Evolutionary conservation across 176 grass and related monocot species (phyloP).

Genomic region (Lolium rigidum): DNA sequence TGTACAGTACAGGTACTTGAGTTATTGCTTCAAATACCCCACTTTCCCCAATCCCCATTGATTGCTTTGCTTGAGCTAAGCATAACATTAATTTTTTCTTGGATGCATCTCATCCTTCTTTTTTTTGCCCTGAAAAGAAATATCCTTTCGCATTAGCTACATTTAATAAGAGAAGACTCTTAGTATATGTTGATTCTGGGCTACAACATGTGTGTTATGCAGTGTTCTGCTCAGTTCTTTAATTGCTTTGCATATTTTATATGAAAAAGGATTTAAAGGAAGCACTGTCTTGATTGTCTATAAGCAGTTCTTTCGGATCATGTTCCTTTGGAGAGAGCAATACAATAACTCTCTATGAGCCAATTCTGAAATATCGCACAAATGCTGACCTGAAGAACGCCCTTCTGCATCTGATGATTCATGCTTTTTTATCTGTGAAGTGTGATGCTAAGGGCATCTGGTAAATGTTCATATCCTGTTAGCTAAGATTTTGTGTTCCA

Average conservation of each 20-base stretch:
- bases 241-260: constrained; percentile 14
- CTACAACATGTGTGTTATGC: constrained; percentile 1
- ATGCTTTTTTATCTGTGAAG: constrained; percentile 71
- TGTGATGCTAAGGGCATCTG: background rate
- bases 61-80: constrained; percentile 10
- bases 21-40: background rate
- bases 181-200: background rate
- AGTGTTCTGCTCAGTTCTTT: background rate
- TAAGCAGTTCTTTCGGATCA: constrained; percentile 54
- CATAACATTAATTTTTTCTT: constrained; percentile 1
- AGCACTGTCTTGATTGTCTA: constrained; percentile 32
- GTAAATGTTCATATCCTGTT: constrained; percentile 45
- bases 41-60: background rate
- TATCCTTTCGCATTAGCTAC: background rate
- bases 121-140: background rate
- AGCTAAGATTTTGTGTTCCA: background rate
- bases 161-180: constrained; percentile 3
- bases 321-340: constrained; percentile 55
- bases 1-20: background rate
- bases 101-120: background rate
- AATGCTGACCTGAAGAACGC: constrained; percentile 65
- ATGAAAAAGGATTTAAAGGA: constrained; percentile 4
- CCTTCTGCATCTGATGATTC: constrained; percentile 94
- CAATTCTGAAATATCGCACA: constrained; percentile 36
- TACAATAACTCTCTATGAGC: constrained; percentile 59